A percentile compares a stretch with the other conserved stretches of the same genome.
phyloP scores from a whole-genome alignment of 331 rosid species.

The Cydonia oblonga region DNA sequence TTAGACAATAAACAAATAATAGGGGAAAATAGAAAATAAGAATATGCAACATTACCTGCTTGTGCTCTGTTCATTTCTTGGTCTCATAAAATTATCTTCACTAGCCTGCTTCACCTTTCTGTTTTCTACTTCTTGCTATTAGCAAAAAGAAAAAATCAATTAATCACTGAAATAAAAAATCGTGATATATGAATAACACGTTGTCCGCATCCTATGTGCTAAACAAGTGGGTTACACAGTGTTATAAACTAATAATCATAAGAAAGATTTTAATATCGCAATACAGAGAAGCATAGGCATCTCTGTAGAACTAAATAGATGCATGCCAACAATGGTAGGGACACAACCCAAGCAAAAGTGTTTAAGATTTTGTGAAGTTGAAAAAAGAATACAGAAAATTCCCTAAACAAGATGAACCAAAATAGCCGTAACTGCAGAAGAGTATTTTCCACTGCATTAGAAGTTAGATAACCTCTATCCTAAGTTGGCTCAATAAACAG shows the following conservation, averaged over 20 bases:
- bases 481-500: neutral
- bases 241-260: neutral
- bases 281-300: neutral
- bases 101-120: conserved; percentile 32
- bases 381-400: neutral
- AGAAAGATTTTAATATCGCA: neutral
- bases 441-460: neutral
- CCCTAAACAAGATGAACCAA: neutral
- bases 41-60: conserved; percentile 44
- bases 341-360: neutral
- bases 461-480: neutral
- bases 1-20: neutral
- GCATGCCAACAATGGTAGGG: neutral
- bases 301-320: neutral
- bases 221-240: neutral
- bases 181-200: neutral
- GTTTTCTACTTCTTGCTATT: conserved; percentile 62
- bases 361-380: neutral
- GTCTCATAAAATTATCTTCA: conserved; percentile 26
- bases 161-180: conserved; percentile 7
- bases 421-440: neutral
- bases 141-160: conserved; percentile 7
- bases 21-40: neutral
- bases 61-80: conserved; percentile 33
- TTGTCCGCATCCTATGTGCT: neutral